A percentile compares a stretch with the other conserved stretches of the same genome.
Conservation (phyloP, 345 rosid genomes). For the Microcos paniculata region DNA sequence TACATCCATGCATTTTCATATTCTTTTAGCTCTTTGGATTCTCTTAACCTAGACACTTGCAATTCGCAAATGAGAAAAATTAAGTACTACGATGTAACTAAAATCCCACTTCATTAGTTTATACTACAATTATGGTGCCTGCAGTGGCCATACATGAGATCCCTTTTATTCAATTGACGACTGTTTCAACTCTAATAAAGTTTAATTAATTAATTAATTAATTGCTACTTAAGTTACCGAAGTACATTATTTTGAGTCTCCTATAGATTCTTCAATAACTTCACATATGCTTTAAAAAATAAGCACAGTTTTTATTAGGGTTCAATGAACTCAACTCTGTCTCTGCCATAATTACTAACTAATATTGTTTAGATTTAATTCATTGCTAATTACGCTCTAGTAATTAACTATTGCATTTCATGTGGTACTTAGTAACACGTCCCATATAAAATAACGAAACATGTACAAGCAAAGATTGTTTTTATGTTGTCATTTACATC, state of each 20-base stretch:
- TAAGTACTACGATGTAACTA: no score
- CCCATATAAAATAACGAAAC: neutral
- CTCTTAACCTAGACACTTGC: neutral
- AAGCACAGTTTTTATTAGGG: neutral
- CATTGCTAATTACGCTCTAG: neutral
- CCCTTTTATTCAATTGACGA: neutral
- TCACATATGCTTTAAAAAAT: neutral
- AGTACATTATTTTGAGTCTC: neutral
- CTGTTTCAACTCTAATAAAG: neutral
- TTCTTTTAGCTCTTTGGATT: neutral
- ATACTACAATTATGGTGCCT: no score
- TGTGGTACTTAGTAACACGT: no score
- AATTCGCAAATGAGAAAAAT: neutral
- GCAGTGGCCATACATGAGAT: neutral
- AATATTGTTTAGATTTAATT: neutral
- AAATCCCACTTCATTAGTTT: neutral
- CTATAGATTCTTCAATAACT: neutral
- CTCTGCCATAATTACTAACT: neutral
- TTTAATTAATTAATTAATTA: neutral
- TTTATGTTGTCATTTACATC: neutral
- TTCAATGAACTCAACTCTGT: neutral
- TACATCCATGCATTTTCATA: neutral
- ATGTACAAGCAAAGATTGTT: neutral
- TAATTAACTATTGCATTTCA: no score
- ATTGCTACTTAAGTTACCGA: neutral